Base-by-base conservation (phyloP, 225 moss, liverwort and hornwort species). In the Pseudoscleropodium purum region DNA sequence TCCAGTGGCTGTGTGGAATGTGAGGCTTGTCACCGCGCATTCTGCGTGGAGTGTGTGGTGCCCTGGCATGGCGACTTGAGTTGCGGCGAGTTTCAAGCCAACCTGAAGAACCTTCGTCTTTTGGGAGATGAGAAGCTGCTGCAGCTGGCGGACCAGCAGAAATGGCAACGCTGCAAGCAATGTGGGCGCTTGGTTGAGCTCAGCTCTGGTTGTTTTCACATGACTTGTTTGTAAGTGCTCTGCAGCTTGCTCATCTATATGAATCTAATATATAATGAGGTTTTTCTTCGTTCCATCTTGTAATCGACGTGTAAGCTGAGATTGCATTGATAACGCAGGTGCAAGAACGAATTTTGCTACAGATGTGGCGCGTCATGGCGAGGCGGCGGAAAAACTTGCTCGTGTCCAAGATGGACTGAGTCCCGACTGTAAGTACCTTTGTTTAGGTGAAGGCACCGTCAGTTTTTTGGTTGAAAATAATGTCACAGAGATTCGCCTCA, bases 161-260 rank as follows among this genome's bases (percentile, higher is more conserved):
- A 93, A 61, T 94, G 93, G 93, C 92, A 91, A 82, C 68, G 82
- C n/a, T 94, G 91, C 92, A 87, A 79, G 66, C 43, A 91, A 51
- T 94, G 93, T 45, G 78, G 91, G 39, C 87, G 78, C 18, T 6
- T 93, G 23, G 66, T 94, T 18, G 94, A 94, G 82, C 92, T 87
- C 47, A 83, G 14, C 56, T 16, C 18, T 17, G 93, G 94, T 4
- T 94, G 94, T 79, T 59, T 59, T 63, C 93, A 94, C 88, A 93
- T 94, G 64, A 87, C 74, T 18, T 94, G 90, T 43, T 75, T 73
- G 93, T 93, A 84, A 91, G 93, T 85, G 54, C 82, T 85, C 75
- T 34, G 74, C 70, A 72, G 31, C 72, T 85, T 34, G 21, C 74
- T 74, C 74, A 26, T 17, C 60, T 36, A 8, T 17, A 29, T 33